phyloP scores from a whole-genome alignment of 176 grass and related monocot species.

The Alloteropsis semialata region DNA sequence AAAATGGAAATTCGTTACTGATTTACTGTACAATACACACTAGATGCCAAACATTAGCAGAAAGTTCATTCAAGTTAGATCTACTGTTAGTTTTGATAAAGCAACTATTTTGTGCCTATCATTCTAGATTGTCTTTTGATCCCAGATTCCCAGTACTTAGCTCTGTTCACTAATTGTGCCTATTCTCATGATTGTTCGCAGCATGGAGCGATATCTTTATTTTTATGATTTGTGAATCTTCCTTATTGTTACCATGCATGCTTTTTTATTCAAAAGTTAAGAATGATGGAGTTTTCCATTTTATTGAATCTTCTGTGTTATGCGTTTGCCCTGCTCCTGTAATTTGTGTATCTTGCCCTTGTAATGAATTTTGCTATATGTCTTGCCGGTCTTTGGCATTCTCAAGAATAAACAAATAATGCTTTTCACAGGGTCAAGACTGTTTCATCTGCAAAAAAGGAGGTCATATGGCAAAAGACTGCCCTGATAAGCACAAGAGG shows the following conservation, averaged over 20 bases:
- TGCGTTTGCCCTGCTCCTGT: not conserved
- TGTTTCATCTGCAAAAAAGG: constrained; percentile 91
- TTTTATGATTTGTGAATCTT: not conserved
- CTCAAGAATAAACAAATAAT: constrained; percentile 12
- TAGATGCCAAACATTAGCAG: not conserved
- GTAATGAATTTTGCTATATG: not conserved
- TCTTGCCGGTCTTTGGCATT: not conserved
- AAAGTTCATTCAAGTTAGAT: not conserved
- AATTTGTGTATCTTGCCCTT: not conserved
- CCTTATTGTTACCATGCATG: not conserved
- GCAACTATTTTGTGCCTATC: not conserved
- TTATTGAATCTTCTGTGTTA: not conserved
- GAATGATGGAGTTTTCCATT: not conserved
- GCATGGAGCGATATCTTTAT: not conserved
- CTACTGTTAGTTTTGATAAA: not conserved
- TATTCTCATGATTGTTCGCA: not conserved
- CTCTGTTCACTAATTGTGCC: not conserved
- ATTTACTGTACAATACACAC: not conserved
- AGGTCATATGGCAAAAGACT: constrained; percentile 83
- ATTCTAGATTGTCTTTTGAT: constrained; percentile 1
- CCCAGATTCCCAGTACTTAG: not conserved
- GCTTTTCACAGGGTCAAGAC: constrained; percentile 68
- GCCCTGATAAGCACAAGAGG: constrained; percentile 84
- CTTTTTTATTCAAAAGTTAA: constrained; percentile 12
- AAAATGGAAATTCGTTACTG: not conserved